phyloP scores from a whole-genome alignment of 371 early-diverging fungal species.

The Mucor irregularis region DNA sequence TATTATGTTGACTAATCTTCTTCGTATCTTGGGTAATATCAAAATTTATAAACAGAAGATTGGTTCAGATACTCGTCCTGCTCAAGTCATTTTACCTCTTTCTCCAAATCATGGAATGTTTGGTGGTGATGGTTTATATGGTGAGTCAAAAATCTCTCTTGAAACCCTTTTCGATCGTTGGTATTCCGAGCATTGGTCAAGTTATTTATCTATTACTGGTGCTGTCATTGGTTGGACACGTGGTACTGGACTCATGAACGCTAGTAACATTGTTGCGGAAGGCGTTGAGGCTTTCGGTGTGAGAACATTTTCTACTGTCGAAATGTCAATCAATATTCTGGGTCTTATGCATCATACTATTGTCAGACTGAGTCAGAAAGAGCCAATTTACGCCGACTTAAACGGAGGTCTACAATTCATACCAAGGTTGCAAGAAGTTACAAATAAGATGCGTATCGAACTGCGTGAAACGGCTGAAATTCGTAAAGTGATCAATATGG shows the following conservation, averaged over 20 bases:
- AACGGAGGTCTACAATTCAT: slow-evolving; percentile 91
- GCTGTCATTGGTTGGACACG: slow-evolving; percentile 98
- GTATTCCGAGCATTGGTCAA: slow-evolving; percentile 90
- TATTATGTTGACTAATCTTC: slow-evolving; percentile 88
- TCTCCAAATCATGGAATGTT: slow-evolving; percentile 97
- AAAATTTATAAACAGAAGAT: slow-evolving; percentile 80
- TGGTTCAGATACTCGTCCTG: slow-evolving; percentile 85
- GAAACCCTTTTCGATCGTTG: slow-evolving; percentile 93
- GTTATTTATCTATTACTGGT: slow-evolving; percentile 87
- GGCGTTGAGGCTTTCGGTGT: slow-evolving; percentile 90
- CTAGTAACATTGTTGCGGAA: slow-evolving; percentile 91
- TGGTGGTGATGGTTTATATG: slow-evolving; percentile 94
- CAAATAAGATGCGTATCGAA: slow-evolving; percentile 72
- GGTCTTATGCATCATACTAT: slow-evolving; percentile 89
- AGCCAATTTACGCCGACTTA: slow-evolving; percentile 93
- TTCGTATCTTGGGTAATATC: slow-evolving; percentile 81
- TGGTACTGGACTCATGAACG: slow-evolving; percentile 94
- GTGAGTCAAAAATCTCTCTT: slow-evolving; percentile 92
- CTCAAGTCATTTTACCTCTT: slow-evolving; percentile 88
- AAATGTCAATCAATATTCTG: slow-evolving; percentile 95
- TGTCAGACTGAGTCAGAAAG: slow-evolving; percentile 73
- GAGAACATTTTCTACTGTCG: slow-evolving; percentile 90
- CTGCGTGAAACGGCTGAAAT: slow-evolving; percentile 84
- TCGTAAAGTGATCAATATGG: slow-evolving; percentile 82
- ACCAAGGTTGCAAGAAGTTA: slow-evolving; percentile 77